phyloP scores from a whole-genome alignment of 2,329 filamentous ascomycete genomes.

The Tolypocladium ophioglossoides region DNA sequence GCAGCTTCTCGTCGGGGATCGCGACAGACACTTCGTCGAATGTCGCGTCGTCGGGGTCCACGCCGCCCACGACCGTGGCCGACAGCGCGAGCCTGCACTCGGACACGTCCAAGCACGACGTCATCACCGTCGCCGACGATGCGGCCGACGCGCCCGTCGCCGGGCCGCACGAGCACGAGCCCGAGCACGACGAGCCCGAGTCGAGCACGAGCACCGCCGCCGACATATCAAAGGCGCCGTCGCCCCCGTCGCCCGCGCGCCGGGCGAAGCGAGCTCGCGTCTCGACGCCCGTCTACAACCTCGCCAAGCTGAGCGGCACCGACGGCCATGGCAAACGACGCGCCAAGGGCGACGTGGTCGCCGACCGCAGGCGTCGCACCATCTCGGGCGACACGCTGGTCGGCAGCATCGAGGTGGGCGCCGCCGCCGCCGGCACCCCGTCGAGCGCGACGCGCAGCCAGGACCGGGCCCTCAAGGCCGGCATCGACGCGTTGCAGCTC shows the following conservation, averaged over 20 bases:
- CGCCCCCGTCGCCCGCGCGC: constrained; percentile 16
- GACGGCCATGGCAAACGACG: constrained; percentile 47
- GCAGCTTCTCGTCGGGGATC: constrained; percentile 14
- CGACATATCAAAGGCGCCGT: neutral
- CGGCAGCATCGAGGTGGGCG: constrained; percentile 12
- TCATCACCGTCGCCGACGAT: constrained; percentile 20
- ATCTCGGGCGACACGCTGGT: constrained; percentile 30
- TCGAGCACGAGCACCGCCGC: neutral
- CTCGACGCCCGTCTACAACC: constrained; percentile 55
- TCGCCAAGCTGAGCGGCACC: constrained; percentile 51
- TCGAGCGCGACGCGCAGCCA: constrained; percentile 6
- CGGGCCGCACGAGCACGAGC: constrained; percentile 19
- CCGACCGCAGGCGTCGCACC: constrained; percentile 33
- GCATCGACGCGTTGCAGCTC: constrained; percentile 36
- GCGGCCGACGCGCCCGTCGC: constrained; percentile 9
- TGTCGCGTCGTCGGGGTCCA: constrained; percentile 48
- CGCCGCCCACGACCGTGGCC: constrained; percentile 56
- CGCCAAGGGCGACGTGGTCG: constrained; percentile 38
- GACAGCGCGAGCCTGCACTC: constrained; percentile 50
- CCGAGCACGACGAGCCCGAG: constrained; percentile 2
- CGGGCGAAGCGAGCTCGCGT: constrained; percentile 45
- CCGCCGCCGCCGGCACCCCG: constrained; percentile 6
- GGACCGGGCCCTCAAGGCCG: constrained; percentile 2
- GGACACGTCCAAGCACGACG: constrained; percentile 27
- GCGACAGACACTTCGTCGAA: constrained; percentile 34